Evolutionary conservation across 495 filamentous ascomycete genomes (phyloP).

Genomic region (Neurospora sp.): DNA sequence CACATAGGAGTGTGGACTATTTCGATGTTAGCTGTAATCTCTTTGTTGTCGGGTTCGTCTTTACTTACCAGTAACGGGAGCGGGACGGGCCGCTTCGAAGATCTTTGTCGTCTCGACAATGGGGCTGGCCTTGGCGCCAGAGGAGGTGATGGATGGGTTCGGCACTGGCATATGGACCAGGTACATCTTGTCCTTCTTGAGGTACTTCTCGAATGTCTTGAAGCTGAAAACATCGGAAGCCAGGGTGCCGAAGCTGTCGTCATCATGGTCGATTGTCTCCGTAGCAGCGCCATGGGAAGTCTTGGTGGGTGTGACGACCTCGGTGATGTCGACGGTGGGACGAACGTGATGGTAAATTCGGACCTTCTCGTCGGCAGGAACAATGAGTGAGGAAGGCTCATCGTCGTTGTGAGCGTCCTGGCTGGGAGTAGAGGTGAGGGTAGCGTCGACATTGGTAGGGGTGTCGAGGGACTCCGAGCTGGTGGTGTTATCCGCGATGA

Average conservation of each 20-base stretch:
- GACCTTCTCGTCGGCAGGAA: background rate
- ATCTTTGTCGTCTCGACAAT: background rate
- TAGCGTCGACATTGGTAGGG: too few relatives aligned
- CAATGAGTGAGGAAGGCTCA: background rate
- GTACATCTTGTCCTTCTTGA: background rate
- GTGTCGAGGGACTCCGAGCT: too few relatives aligned
- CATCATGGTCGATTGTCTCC: rapidly evolving
- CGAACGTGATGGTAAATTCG: background rate
- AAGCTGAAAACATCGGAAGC: rapidly evolving
- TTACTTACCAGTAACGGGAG: rapidly evolving
- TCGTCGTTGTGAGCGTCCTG: too few relatives aligned
- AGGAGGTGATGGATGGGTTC: background rate
- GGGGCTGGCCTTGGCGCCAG: background rate
- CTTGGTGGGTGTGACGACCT: too few relatives aligned
- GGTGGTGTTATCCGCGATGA: too few relatives aligned
- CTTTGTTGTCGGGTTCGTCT: background rate
- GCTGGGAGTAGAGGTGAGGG: too few relatives aligned
- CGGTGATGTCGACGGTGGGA: background rate
- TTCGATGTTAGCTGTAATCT: background rate
- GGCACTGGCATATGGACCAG: background rate
- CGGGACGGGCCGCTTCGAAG: background rate
- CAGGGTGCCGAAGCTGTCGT: background rate
- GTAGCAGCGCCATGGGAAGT: too few relatives aligned
- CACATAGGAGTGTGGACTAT: background rate
- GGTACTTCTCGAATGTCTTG: background rate